These are phyloP conservation scores for Clonostachys rosea DNA, from an alignment of 2,329 filamentous ascomycete species.

Conservation along the genomic window DNA sequence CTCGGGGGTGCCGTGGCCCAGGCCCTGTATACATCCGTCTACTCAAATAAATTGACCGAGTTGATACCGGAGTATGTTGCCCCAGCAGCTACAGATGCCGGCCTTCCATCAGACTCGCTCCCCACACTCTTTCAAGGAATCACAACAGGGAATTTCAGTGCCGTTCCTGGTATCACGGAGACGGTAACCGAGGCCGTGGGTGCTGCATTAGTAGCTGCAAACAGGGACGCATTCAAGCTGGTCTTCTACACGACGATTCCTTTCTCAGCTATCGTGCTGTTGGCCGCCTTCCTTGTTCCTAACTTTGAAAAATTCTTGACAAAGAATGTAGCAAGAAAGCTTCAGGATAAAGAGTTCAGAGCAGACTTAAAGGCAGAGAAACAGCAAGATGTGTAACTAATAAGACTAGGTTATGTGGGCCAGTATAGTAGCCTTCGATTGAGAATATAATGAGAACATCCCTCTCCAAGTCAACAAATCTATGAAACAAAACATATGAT, in stretches of 20 bases:
- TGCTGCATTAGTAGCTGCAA: slow-evolving; percentile 28
- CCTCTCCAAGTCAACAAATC: no score
- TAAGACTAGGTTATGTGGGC: no score
- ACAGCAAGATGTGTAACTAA: no score
- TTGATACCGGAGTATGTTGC: slow-evolving; percentile 24
- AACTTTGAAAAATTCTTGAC: slow-evolving; percentile 36
- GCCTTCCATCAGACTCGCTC: slow-evolving; percentile 24
- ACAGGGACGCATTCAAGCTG: slow-evolving; percentile 32
- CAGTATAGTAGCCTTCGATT: no score
- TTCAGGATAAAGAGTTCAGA: slow-evolving; percentile 18
- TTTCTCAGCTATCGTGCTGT: slow-evolving; percentile 30
- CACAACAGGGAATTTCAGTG: slow-evolving; percentile 18
- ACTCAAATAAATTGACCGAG: slow-evolving; percentile 24
- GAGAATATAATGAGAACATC: no score
- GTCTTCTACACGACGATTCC: slow-evolving; percentile 35
- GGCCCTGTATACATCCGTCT: slow-evolving; percentile 27
- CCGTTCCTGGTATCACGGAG: slow-evolving; percentile 24
- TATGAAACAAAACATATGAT: no score
- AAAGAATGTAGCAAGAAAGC: slow-evolving; percentile 34
- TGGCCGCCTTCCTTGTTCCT: slow-evolving; percentile 28
- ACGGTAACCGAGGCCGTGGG: slow-evolving; percentile 24
- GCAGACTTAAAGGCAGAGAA: not conserved
- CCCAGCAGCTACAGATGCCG: slow-evolving; percentile 23
- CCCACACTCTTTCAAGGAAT: slow-evolving; percentile 24
- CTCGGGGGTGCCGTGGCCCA: slow-evolving; percentile 29